Percentiles rank a stretch among this genome's conserved stretches.
These are phyloP conservation scores for Rhododendron vialii DNA, from an alignment of 148 eudicot species.

Conservation along the genomic window DNA sequence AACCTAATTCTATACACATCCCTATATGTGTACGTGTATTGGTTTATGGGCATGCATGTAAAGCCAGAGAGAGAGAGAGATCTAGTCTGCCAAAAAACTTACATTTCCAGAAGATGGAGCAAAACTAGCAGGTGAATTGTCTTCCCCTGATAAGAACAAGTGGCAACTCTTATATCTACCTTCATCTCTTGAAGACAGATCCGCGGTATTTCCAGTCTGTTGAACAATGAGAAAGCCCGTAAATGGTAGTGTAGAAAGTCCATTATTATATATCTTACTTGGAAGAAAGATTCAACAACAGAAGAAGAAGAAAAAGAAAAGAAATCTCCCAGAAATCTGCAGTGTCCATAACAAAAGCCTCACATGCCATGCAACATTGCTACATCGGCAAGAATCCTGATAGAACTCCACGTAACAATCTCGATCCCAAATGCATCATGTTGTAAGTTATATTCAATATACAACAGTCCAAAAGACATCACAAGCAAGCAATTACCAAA, in stretches of 20 bases:
- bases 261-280: background rate
- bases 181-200: constrained; percentile 23
- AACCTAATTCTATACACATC: background rate
- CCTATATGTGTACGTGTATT: background rate
- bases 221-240: constrained; percentile 27
- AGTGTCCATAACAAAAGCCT: background rate
- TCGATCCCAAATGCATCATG: background rate
- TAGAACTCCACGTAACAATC: background rate
- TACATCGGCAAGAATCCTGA: background rate
- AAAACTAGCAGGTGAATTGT: constrained; percentile 35
- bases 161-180: constrained; percentile 36
- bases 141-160: constrained; percentile 72
- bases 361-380: background rate
- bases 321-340: too few relatives aligned
- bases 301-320: background rate
- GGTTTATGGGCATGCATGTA: background rate
- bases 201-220: constrained; percentile 25
- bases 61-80: background rate
- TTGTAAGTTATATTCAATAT: background rate
- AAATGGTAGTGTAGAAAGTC: constrained; percentile 5
- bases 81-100: constrained; percentile 12
- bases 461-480: background rate
- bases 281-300: background rate
- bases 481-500: background rate
- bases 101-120: constrained; percentile 56